phyloP scores from a whole-genome alignment of 805 yeast species.

The Ogataea pignaliae region DNA sequence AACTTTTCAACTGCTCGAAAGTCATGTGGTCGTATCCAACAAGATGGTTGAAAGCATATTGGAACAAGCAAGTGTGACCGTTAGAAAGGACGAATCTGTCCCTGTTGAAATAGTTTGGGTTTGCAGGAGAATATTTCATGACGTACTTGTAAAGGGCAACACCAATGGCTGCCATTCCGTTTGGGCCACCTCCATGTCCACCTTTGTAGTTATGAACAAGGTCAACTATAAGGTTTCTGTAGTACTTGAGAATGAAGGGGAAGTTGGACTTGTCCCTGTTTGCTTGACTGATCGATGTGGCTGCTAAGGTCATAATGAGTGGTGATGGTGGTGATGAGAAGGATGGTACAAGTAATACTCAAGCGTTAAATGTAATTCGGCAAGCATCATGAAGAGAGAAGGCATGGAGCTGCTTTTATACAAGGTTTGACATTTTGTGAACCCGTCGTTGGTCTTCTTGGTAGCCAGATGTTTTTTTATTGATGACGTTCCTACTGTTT shows the following conservation, averaged over 20 bases:
- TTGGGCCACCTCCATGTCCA: conserved; percentile 99
- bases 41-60: conserved; percentile 80
- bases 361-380: no score
- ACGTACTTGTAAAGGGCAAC: conserved; percentile 72
- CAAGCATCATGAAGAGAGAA: no score
- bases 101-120: conserved; percentile 89
- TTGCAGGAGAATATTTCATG: conserved; percentile 81
- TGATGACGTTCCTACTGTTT: no score
- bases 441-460: no score
- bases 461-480: no score
- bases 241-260: conserved; percentile 26
- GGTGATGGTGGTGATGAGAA: no score
- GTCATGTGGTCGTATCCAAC: conserved; percentile 71
- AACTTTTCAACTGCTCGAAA: conserved; percentile 80
- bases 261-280: conserved; percentile 18
- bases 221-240: conserved; percentile 32
- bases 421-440: no score
- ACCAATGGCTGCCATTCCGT: conserved; percentile 95
- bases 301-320: conserved; percentile 12
- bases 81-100: conserved; percentile 93
- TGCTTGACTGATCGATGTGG: conserved; percentile 8
- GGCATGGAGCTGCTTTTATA: no score
- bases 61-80: conserved; percentile 93
- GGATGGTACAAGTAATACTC: no score
- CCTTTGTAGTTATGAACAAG: conserved; percentile 32